Base-by-base conservation (phyloP, 768 basidiomycete genomes). In the Tremella fuciformis region DNA sequence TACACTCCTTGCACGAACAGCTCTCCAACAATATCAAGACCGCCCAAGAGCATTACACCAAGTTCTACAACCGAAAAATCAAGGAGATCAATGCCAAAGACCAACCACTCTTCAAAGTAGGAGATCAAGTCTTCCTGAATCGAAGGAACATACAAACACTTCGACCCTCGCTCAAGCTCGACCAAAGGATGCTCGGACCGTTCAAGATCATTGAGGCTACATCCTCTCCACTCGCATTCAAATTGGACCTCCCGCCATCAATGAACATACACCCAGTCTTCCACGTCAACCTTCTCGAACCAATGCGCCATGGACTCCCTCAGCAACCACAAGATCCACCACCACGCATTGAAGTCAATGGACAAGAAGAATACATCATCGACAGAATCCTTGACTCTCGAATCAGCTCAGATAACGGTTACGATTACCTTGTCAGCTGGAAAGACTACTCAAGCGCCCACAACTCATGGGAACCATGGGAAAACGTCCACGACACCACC, bases 141-240 rank as follows among this genome's bases (percentile, higher is more conserved):
- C 55, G 2, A 68, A 39, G 22, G 37, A 57, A 71, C 56, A 57
- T 69, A 22, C n/a, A 41, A 22, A 69, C 65, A 15, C 37, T 34
- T 2, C 50, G 67, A n/a, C 68, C 67, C 11, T 21, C 50, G n/a
- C 50, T 50, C 50, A 72, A 72, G 53, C 64, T 73, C 16, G 61
- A 67, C 51, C 34, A 60, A 46, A 62, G 62, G 22, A 58, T 40
- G 8, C 4, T 58, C 54, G 69, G 69, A 13, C 66, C 64, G 1
- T 71, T 55, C 62, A 46, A 34, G n/a, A 54, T 71, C 25, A 24
- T 48, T 13, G 58, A 57, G 18, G 42, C 59, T n/a, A 54, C 61
- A n/a, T 41, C 39, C 18, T n/a, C 53, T 21, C 18, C 37, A 9
- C 53, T 54, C 19, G 53, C 53, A 3, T 54, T 54, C 37, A 54